Base-by-base conservation (phyloP, 2,329 filamentous ascomycete genomes). In the Zalaria obscura region DNA sequence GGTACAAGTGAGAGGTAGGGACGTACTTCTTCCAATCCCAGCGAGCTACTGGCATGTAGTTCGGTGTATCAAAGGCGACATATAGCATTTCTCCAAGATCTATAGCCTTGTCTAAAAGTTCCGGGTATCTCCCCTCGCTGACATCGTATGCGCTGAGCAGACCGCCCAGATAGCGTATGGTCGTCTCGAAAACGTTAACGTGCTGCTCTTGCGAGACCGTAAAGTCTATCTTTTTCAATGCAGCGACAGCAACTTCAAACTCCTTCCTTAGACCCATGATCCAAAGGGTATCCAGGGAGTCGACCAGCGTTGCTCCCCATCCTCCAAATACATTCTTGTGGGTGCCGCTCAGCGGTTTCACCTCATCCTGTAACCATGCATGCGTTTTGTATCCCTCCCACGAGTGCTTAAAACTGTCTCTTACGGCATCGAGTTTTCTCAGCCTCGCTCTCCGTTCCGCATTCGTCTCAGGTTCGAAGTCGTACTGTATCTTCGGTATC, bases 271-370 rank as follows among this genome's bases (percentile, higher is more conserved):
- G 50, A 3, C 72, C 79, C 72, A 84, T 77, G 48, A 84, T 79
- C 78, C 79, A 83, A 9, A 85, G 63, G n/a, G 76, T 76, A 54
- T 84, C 80, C 38, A 88, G 64, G 1, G 76, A 67, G 64, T 94
- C 86, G 8, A 94, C 82, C 46, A 93, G 58, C 0, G 86, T 91
- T 18, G 86, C 86, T n/a, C 82, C 83, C 87, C 87, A 93, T 38
- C 83, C 84, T 55, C 85, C 89, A 58, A 95, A 95, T 0, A 85
- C 83, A 55, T 95, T 83, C 25, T 76, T 75, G 48, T 68, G 76
- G 18, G 63, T 66, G 40, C 77, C 78, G 11, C 75, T 73, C 29
- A 58, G 28, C 0, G 89, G 89, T 18, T 66, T 70, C 5, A 95
- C 63, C 63, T 95, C 89, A 55, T 96, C 89, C 51, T 93, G 83